These are phyloP conservation scores for Aspergillus sp. DNA, from an alignment of 2,329 filamentous ascomycete genomes.

Conservation along the genomic window DNA sequence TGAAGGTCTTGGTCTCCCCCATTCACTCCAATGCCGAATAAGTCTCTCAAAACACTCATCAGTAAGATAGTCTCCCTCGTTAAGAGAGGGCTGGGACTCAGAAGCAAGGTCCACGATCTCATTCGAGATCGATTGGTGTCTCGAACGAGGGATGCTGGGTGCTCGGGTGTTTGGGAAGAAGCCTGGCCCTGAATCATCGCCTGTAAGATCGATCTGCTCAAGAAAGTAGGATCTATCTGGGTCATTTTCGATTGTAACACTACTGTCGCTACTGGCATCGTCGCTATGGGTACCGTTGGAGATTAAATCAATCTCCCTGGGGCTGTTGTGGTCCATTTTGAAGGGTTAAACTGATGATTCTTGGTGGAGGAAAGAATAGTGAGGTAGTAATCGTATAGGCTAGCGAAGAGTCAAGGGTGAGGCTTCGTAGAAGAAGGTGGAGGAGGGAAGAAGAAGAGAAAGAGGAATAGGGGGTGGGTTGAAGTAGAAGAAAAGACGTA, in stretches of 20 bases:
- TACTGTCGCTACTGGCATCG: constrained; percentile 6
- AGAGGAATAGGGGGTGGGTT: background rate
- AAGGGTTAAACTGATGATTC: too few species aligned
- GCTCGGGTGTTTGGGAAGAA: background rate
- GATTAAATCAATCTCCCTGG: too few species aligned
- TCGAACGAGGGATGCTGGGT: background rate
- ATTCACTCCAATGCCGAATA: constrained; percentile 4
- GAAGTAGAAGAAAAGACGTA: background rate
- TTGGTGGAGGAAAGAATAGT: too few species aligned
- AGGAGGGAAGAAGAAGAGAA: too few species aligned
- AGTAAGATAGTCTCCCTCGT: constrained; percentile 18
- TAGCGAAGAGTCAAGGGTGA: too few species aligned
- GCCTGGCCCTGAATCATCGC: background rate
- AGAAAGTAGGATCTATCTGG: constrained; percentile 6
- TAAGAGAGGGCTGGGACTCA: background rate
- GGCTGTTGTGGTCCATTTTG: too few species aligned
- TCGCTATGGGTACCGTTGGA: background rate
- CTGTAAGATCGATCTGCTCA: background rate
- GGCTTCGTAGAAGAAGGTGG: too few species aligned
- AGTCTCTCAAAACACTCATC: constrained; percentile 20
- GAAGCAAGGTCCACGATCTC: constrained; percentile 10
- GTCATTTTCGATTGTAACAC: constrained; percentile 9
- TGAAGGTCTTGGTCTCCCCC: background rate
- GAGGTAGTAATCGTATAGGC: too few species aligned
- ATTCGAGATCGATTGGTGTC: background rate